Evolutionary conservation across 495 filamentous ascomycete species (phyloP), one percentile per base, ranked within the genome.

Genomic region (Hapsidospora chrysogenum): DNA sequence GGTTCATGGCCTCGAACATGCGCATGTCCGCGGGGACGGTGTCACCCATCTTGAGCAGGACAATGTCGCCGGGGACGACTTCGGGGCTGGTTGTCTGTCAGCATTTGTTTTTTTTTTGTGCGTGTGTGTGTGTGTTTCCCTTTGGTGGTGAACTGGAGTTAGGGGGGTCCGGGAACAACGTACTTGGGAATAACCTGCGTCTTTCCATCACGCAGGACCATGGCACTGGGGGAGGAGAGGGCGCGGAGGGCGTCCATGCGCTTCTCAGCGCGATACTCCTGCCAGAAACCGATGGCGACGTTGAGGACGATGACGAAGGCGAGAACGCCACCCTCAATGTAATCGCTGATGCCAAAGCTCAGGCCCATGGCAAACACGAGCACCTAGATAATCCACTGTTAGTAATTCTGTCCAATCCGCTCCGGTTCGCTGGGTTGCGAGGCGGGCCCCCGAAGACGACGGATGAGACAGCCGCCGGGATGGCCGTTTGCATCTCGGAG

Each of bases 241-340:
- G 74, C 72, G 25, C 79, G 61, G 9, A 92, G 63, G 16, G 80
- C 79, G 29, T 87, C 73, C 66, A 92, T 86, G 39, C 78, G 85
- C 60, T 86, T 80, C 48, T 86, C 83, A 17, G 85, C 85, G 35
- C 72, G 66, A 48, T 79, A 87, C 48, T 92, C 84, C 49, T 92
- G 83, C 31, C 67, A 70, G 60, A 89, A 92, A 11, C 74, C 74
- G 41, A 76, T 72, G n/a, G 72, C 57, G 20, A 86, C 76, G 43
- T 92, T 92, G 41, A 92, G 59, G 5, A 79, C 46, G 35, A 92
- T 85, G 50, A 92, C 83, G 18, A 72, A 78, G 4, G 78, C 72
- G 14, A 92, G 69, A 15, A 92, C 83, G 26, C 78, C 78, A 15
- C 80, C 85, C 58, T 92, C 84, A 36, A 92, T 74, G 44, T 74